phyloP scores from a whole-genome alignment of 75 land plant genomes.

The Adiantum capillusveneris region DNA sequence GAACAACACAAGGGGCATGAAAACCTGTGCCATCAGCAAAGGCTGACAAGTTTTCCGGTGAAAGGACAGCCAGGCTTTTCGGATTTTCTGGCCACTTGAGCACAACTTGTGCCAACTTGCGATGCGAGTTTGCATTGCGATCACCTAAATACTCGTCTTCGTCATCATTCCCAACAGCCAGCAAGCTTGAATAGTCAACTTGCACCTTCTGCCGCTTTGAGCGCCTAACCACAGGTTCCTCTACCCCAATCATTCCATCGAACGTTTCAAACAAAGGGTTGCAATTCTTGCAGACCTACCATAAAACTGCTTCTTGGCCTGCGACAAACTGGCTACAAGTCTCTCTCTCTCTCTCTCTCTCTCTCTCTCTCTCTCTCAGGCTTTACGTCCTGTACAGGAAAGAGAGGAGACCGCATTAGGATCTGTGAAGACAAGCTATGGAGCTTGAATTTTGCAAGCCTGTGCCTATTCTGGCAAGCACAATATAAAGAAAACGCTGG shows the following conservation, averaged over 20 bases:
- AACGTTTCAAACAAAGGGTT: neutral
- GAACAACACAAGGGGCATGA: constrained; percentile 21
- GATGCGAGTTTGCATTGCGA: constrained; percentile 11
- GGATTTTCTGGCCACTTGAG: constrained; percentile 14
- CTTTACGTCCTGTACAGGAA: no score
- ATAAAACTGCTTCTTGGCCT: neutral
- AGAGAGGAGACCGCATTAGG: no score
- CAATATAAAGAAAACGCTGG: no score
- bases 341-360: neutral
- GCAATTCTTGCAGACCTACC: neutral
- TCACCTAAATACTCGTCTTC: constrained; percentile 20
- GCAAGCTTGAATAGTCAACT: constrained; percentile 20
- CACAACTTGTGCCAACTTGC: constrained; percentile 16
- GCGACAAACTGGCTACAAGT: neutral
- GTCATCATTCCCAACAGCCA: neutral
- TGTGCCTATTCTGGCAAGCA: no score
- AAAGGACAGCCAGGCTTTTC: neutral
- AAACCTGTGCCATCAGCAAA: constrained; percentile 21
- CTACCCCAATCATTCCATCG: neutral
- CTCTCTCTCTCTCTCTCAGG: no score
- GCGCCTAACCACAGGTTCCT: constrained; percentile 9
- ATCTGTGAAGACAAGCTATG: no score
- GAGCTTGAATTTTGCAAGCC: no score
- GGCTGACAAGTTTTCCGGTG: constrained; percentile 11
- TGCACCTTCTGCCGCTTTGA: constrained; percentile 32